These are phyloP conservation scores for Metschnikowia cerradonensis DNA, from an alignment of 805 yeast species.

Conservation along the genomic window DNA sequence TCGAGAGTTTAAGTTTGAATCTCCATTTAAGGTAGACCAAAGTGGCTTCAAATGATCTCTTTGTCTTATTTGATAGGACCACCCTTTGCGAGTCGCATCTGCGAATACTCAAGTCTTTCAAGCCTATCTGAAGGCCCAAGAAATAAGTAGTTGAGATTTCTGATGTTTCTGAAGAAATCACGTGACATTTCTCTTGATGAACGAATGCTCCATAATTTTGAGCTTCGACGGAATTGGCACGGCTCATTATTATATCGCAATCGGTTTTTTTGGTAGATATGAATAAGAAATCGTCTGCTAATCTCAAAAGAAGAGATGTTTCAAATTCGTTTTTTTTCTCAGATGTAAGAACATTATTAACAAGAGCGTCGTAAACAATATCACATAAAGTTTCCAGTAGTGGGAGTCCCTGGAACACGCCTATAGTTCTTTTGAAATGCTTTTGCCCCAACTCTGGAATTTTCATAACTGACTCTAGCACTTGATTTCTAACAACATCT, in stretches of 20 bases:
- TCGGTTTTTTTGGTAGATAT: constrained; percentile 42
- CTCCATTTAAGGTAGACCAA: constrained; percentile 22
- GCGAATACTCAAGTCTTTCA: constrained; percentile 19
- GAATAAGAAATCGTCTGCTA: constrained; percentile 86
- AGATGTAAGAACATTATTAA: constrained; percentile 31
- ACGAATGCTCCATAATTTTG: constrained; percentile 32
- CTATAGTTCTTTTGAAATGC: constrained; percentile 48
- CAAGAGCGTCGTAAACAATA: constrained; percentile 60
- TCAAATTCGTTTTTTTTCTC: constrained; percentile 10
- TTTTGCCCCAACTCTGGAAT: constrained; percentile 33
- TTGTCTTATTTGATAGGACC: constrained; percentile 7
- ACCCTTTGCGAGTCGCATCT: constrained; percentile 9
- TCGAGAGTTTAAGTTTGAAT: constrained; percentile 20
- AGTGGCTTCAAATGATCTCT: constrained; percentile 19
- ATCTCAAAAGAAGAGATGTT: constrained; percentile 46
- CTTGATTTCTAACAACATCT: constrained; percentile 46
- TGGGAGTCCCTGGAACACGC: constrained; percentile 83
- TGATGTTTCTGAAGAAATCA: constrained; percentile 11
- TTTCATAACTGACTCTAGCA: constrained; percentile 46
- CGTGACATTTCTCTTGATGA: constrained; percentile 28
- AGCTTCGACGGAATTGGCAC: constrained; percentile 21
- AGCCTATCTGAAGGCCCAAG: constrained; percentile 29
- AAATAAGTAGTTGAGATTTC: constrained; percentile 16
- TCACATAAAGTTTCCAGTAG: constrained; percentile 75
- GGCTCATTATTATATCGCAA: constrained; percentile 18